Evolutionary conservation across 805 yeast genomes (phyloP).

Genomic region (Saccharomyces jurei): DNA sequence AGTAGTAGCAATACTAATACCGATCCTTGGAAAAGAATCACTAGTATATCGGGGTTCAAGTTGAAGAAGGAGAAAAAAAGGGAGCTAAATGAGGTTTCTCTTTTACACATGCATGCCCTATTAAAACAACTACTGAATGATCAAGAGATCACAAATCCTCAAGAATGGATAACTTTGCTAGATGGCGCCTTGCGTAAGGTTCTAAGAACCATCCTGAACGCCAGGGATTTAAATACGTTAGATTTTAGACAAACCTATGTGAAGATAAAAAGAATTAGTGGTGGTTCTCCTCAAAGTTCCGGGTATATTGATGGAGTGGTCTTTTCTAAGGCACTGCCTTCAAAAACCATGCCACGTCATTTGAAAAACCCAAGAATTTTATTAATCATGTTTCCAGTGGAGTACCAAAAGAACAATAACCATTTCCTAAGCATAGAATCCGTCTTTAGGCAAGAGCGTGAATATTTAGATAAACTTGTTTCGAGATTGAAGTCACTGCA

Average conservation of each 20-base stretch:
- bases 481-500: slow-evolving; percentile 65
- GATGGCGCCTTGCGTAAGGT: slow-evolving; percentile 45
- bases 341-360: slow-evolving; percentile 63
- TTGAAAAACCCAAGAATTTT: slow-evolving; percentile 68
- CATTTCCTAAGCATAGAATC: slow-evolving; percentile 77
- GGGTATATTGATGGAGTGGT: slow-evolving; percentile 67
- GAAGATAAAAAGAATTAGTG: slow-evolving; percentile 76
- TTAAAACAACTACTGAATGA: slow-evolving; percentile 55
- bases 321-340: slow-evolving; percentile 75
- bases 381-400: slow-evolving; percentile 81
- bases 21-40: slow-evolving; percentile 17
- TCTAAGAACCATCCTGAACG: slow-evolving; percentile 51
- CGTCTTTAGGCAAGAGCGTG: slow-evolving; percentile 78
- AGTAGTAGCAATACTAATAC: slow-evolving; percentile 3
- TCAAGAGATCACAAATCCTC: slow-evolving; percentile 40
- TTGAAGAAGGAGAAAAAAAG: slow-evolving; percentile 14
- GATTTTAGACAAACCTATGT: slow-evolving; percentile 78
- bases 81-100: slow-evolving; percentile 32
- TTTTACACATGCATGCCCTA: slow-evolving; percentile 41
- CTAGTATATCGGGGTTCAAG: slow-evolving; percentile 14
- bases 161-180: slow-evolving; percentile 54
- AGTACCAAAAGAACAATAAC: slow-evolving; percentile 68
- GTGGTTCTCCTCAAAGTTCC: slow-evolving; percentile 59
- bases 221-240: slow-evolving; percentile 58
- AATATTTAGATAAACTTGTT: slow-evolving; percentile 73